Percentiles rank a stretch among this genome's conserved stretches.
phyloP scores from a whole-genome alignment of 306 rosid species.

The Herpetospermum pedunculosum region DNA sequence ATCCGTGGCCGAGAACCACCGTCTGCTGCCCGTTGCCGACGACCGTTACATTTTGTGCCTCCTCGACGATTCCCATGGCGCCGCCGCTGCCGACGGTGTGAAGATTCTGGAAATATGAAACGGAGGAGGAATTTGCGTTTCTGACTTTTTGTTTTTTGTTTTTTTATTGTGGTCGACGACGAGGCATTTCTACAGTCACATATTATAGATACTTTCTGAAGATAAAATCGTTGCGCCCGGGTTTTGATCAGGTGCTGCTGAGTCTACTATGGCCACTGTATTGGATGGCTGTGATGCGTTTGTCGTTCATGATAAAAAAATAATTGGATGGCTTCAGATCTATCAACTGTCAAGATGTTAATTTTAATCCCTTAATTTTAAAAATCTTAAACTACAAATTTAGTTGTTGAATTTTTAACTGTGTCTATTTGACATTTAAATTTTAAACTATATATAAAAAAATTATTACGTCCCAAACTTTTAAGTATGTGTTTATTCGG shows the following conservation, averaged over 20 bases:
- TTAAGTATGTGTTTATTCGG: too few relatives aligned
- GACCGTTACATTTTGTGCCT: conserved; percentile 71
- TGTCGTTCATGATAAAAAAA: too few relatives aligned
- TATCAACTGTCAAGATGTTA: too few relatives aligned
- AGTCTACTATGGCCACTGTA: not conserved
- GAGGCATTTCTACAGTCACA: not conserved
- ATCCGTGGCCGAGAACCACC: conserved; percentile 60
- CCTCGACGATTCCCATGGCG: conserved; percentile 58
- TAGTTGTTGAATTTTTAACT: too few relatives aligned
- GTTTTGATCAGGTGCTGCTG: not conserved
- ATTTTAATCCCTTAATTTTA: too few relatives aligned
- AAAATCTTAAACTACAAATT: too few relatives aligned
- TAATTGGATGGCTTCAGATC: too few relatives aligned
- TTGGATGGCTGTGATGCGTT: not conserved
- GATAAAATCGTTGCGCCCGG: not conserved
- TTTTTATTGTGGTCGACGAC: not conserved
- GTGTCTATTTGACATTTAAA: too few relatives aligned
- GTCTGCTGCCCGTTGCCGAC: conserved; percentile 34
- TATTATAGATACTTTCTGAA: not conserved
- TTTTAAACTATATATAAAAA: too few relatives aligned
- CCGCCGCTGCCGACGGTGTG: not conserved
- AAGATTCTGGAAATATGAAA: not conserved
- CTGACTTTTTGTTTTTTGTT: too few relatives aligned
- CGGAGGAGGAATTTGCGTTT: not conserved
- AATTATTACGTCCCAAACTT: too few relatives aligned